Conservation (phyloP, 176 grass and related monocot species). For the Carex parvula region DNA sequence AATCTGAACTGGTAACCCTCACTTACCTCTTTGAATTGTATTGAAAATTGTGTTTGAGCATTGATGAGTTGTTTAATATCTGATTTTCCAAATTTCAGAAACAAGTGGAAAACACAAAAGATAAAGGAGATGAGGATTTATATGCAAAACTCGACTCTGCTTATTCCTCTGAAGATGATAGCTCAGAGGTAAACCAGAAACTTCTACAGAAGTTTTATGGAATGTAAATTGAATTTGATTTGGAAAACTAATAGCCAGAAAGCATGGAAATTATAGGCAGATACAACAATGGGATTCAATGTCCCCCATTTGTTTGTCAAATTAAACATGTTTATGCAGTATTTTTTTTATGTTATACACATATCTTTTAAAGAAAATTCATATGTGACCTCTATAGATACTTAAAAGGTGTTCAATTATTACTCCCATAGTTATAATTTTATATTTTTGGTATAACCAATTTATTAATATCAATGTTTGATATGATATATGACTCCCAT, state of each 20-base stretch:
- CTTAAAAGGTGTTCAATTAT: no score
- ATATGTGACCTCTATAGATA: no score
- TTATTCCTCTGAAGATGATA: constrained; percentile 77
- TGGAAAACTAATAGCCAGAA: background rate
- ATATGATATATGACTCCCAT: no score
- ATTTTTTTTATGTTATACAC: no score
- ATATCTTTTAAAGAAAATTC: no score
- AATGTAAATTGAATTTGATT: constrained; percentile 20
- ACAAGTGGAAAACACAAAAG: constrained; percentile 64
- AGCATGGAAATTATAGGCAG: constrained; percentile 9
- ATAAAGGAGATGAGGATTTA: constrained; percentile 58
- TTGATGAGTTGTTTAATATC: background rate
- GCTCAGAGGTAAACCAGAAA: constrained; percentile 40
- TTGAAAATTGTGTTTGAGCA: background rate
- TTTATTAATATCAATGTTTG: no score
- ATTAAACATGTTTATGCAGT: no score
- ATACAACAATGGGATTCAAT: no score
- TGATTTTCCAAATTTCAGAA: constrained; percentile 29
- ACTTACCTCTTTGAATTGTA: background rate
- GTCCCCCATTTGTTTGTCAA: no score
- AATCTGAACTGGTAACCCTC: constrained; percentile 59
- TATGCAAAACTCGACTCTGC: constrained; percentile 65
- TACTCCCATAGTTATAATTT: no score
- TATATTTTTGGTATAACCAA: no score
- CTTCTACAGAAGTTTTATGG: background rate